These are phyloP conservation scores for Candida sp. DNA, from an alignment of 1,139 yeast species.

Conservation along the genomic window DNA sequence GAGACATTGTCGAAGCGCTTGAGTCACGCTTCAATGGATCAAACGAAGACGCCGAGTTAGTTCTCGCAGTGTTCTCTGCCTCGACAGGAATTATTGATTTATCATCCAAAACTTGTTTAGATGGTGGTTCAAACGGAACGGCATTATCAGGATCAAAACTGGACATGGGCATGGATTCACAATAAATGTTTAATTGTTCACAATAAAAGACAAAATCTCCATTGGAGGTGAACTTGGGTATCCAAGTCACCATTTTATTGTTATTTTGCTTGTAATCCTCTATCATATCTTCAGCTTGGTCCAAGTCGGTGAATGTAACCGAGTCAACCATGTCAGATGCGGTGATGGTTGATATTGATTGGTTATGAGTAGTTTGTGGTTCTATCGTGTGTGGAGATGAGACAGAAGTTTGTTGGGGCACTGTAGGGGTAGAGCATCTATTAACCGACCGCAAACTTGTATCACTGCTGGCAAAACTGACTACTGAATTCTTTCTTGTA, in stretches of 20 bases:
- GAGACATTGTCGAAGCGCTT: constrained; percentile 30
- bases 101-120: constrained; percentile 21
- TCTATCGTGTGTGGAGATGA: neutral
- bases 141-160: constrained; percentile 15
- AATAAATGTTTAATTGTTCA: constrained; percentile 54
- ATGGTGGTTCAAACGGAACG: constrained; percentile 26
- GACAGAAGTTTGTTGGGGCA: neutral
- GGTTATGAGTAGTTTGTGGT: constrained; percentile 7
- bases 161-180: constrained; percentile 51
- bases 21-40: constrained; percentile 40
- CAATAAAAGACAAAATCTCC: constrained; percentile 61
- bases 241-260: constrained; percentile 37
- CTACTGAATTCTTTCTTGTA: constrained; percentile 45
- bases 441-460: constrained; percentile 19
- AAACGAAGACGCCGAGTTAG: constrained; percentile 10
- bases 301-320: constrained; percentile 19
- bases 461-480: constrained; percentile 46
- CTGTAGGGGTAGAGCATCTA: constrained; percentile 1
- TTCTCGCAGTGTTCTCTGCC: constrained; percentile 7
- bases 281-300: constrained; percentile 36
- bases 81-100: constrained; percentile 14
- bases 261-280: constrained; percentile 26
- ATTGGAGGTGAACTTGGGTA: constrained; percentile 53
- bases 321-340: constrained; percentile 10
- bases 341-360: constrained; percentile 8